Base-by-base conservation (phyloP, 371 early-diverging fungal genomes). In the Actinomortierella ambigua region DNA sequence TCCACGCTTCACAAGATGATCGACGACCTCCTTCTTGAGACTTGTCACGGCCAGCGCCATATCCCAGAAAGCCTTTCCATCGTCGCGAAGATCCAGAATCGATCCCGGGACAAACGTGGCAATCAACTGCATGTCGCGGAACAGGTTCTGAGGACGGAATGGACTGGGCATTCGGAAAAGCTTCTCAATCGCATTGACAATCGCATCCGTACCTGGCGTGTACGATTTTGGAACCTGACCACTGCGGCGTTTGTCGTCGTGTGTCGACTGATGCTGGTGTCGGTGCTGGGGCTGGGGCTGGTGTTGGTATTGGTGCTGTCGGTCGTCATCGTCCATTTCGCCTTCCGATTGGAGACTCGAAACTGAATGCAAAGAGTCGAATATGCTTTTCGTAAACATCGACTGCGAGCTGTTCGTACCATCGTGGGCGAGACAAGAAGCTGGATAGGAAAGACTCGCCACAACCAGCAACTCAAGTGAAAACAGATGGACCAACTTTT, bases 21-120 rank as follows among this genome's bases (percentile, higher is more conserved):
- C 65, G 22, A 77, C 53, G 9, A 71, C 78, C n/a, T 76, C 73
- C n/a, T 50, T 69, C 60, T 80, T 80, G 44, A 80, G 50, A 39
- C 73, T 70, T 46, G 67, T 65, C 15, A 76, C 65, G 2, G 80
- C 80, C 47, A 80, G 34, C 3, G 73, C 54, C 56, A 77, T 68
- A 54, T 80, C 80, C 73, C 77, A 77, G 47, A 77, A 80, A 4
- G 78, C 80, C 44, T 80, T 80, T 28, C 80, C 80, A 18, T 75
- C 80, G 46, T 77, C 73, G 4, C 71, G 43, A n/a, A 80, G 66
- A 50, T 77, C 76, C 57, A 80, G 47, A 9, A 80, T 76, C 4
- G 69, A 53, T 8, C 65, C 59, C 3, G 80, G 80, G 8, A 80
- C 64, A 53, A 80, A 76, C 20, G 68, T 62, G 20, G 80, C 71